A percentile compares a stretch with the other conserved stretches of the same genome.
phyloP scores from a whole-genome alignment of 2,329 filamentous ascomycete genomes.

The Trematosphaeria pertusa region DNA sequence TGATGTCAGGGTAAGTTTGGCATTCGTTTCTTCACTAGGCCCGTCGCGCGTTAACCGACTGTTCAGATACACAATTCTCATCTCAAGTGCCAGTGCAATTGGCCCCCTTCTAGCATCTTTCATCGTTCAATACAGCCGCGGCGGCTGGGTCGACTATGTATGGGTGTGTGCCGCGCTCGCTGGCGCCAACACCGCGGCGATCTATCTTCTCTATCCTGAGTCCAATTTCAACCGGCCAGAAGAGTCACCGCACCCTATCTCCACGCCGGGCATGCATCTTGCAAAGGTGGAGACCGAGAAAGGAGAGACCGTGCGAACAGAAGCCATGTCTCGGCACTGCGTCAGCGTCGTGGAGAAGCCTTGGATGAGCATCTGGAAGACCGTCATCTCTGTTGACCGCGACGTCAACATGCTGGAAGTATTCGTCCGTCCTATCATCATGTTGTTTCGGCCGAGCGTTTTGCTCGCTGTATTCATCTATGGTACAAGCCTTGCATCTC shows the following conservation, averaged over 20 bases:
- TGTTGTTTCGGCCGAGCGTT: conserved; percentile 10
- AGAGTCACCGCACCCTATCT: neutral
- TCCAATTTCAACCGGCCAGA: conserved; percentile 9
- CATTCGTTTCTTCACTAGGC: neutral
- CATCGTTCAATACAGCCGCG: conserved; percentile 10
- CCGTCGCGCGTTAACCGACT: neutral
- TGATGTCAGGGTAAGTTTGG: conserved; percentile 15
- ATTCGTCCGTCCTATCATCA: conserved; percentile 3
- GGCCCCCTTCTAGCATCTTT: conserved; percentile 8
- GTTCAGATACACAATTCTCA: conserved; percentile 11
- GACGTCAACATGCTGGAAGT: conserved; percentile 2
- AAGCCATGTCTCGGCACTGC: conserved; percentile 7
- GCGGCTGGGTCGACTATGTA: conserved; percentile 9
- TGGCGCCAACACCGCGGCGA: conserved; percentile 7
- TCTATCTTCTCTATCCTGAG: conserved; percentile 12
- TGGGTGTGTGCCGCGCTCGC: conserved; percentile 13
- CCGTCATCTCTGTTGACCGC: conserved; percentile 9
- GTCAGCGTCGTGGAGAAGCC: conserved; percentile 10
- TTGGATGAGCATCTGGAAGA: conserved; percentile 10
- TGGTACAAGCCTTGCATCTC: conserved; percentile 12
- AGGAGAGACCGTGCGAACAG: conserved; percentile 3
- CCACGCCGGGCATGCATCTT: neutral
- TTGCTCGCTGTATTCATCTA: conserved; percentile 15
- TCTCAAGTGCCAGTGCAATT: conserved; percentile 11
- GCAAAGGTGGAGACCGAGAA: neutral